Base-by-base conservation (phyloP, 306 rosid species). In the Glycyrrhiza uralensis region DNA sequence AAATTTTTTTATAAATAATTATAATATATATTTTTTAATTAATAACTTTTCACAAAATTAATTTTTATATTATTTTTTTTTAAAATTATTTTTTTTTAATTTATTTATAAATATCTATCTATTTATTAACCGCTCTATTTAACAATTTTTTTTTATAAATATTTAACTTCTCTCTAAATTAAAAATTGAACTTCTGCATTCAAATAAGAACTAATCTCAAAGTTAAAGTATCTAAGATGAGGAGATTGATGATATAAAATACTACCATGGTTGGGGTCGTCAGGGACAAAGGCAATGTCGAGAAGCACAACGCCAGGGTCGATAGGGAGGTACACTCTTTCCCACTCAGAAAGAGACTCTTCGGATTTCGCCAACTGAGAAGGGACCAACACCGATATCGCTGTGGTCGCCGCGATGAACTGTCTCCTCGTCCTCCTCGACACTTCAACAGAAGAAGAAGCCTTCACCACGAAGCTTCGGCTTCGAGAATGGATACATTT, bases 281-380 rank as follows among this genome's bases (percentile, higher is more conserved):
- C 95, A 14, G 98, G 97, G 4, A 94, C 98, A 75, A 94, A 94
- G 39, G 96, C 95, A 32, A 94, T 87, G 78, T 94, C 97, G 13
- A 94, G 98, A 66, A 91, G 98, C 39, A 94, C 98, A 8, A 94
- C 98, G 47, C 98, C 97, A 0, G 98, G 98, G 79, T 94, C 97
- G 20, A 89, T 86, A 7, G 97, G 97, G 3, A 94, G 97, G 72
- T 74, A 86, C 3, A 89, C 89, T 76, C 90, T 85, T 75, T 91
- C 98, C 98, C 97, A 94, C 58, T 94, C 97, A 0, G 98, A 80
- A 4, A 94, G 88, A 1, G 82, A 3, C 4, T 91, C 96, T 64
- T 89, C 95, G 59, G 98, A 62, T 50, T 54, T 80, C 3, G 96
- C 94, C 23, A 86, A 32, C 0, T 72, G 67, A 35, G 72, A 45